These are phyloP conservation scores for Excoecaria cochinchinensis DNA, from an alignment of 345 rosid species.

Conservation along the genomic window DNA sequence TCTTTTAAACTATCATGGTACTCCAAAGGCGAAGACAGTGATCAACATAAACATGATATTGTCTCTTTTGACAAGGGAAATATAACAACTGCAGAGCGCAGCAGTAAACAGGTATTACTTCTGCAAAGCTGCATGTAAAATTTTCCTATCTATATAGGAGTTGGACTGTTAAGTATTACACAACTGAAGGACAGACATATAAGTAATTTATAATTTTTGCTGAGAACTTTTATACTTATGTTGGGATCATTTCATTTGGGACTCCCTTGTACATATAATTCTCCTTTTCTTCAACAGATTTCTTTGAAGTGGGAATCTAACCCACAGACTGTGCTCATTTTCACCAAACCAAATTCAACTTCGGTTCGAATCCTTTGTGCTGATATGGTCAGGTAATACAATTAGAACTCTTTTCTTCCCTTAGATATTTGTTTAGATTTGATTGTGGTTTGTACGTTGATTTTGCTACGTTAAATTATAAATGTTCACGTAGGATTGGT, in stretches of 20 bases:
- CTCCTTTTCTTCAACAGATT: slow-evolving; percentile 63
- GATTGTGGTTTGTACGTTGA: neutral
- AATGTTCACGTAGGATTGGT: slow-evolving; percentile 6
- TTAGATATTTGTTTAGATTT: neutral
- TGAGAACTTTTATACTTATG: neutral
- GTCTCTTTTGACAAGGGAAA: slow-evolving; percentile 96
- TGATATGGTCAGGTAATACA: slow-evolving; percentile 79
- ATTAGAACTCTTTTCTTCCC: slow-evolving; percentile 8
- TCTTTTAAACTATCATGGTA: slow-evolving; percentile 97
- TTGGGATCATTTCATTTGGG: slow-evolving; percentile 10
- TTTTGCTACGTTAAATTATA: neutral
- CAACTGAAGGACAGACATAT: neutral
- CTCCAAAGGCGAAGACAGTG: slow-evolving; percentile 75
- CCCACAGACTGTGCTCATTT: slow-evolving; percentile 85
- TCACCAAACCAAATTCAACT: slow-evolving; percentile 87
- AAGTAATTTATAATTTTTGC: neutral
- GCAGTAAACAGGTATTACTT: slow-evolving; percentile 79
- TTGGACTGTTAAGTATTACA: neutral
- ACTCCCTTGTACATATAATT: slow-evolving; percentile 7
- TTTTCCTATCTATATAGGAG: neutral
- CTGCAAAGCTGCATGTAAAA: slow-evolving; percentile 3
- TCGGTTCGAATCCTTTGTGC: slow-evolving; percentile 74
- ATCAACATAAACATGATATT: slow-evolving; percentile 90
- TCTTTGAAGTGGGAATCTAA: slow-evolving; percentile 86
- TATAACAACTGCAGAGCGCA: slow-evolving; percentile 85